phyloP scores from a whole-genome alignment of 306 rosid genomes.

The Corylus heterophylla region DNA sequence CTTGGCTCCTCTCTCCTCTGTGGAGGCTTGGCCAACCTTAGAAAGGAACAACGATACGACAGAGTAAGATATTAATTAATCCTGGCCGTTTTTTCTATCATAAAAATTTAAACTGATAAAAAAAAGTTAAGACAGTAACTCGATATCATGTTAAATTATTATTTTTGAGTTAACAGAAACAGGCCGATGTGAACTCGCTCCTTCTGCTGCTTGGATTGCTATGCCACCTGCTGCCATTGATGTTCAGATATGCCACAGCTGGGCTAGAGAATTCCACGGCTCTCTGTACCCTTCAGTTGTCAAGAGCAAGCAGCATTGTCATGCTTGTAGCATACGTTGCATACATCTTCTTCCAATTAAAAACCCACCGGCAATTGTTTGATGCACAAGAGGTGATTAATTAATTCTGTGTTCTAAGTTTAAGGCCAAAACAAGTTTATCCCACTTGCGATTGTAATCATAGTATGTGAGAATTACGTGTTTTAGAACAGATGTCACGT shows the following conservation, averaged over 20 bases:
- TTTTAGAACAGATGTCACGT: no score
- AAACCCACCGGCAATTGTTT: constrained; percentile 78
- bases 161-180: constrained; percentile 55
- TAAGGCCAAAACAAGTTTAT: not conserved
- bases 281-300: constrained; percentile 59
- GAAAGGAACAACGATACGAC: constrained; percentile 43
- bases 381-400: constrained; percentile 64
- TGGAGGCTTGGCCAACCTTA: constrained; percentile 49
- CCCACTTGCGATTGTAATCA: no score
- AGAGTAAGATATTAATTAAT: constrained; percentile 30
- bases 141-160: no score
- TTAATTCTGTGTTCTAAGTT: not conserved
- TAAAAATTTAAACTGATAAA: no score
- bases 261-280: constrained; percentile 26
- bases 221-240: constrained; percentile 81
- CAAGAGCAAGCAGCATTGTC: constrained; percentile 82
- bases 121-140: no score
- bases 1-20: constrained; percentile 59
- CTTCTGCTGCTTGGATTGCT: constrained; percentile 71
- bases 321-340: constrained; percentile 82
- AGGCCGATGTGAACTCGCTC: constrained; percentile 78
- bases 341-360: constrained; percentile 78
- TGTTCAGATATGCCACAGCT: constrained; percentile 41
- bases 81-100: not conserved
- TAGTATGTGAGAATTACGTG: no score